These are phyloP conservation scores for Licmophora abbreviata DNA, from an alignment of 108 stramenopile genomes.

Conservation along the genomic window DNA sequence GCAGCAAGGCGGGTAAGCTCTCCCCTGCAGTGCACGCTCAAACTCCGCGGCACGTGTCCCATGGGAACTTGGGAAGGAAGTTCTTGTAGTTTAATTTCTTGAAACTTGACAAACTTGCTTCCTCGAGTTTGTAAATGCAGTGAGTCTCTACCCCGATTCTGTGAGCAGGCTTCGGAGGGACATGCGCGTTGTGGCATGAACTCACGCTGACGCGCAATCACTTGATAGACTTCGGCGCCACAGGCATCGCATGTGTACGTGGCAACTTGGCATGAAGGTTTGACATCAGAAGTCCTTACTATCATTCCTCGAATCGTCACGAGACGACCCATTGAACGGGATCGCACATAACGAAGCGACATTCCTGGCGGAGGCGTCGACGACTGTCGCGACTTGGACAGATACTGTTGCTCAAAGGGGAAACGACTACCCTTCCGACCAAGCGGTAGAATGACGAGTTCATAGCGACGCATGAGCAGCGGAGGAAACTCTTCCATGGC, in stretches of 20 bases:
- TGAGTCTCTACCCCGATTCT: constrained; percentile 32
- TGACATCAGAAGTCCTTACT: constrained; percentile 91
- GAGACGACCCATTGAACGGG: constrained; percentile 79
- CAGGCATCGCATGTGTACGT: constrained; percentile 98
- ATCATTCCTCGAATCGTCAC: constrained; percentile 91
- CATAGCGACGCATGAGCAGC: constrained; percentile 73
- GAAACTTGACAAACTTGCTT: constrained; percentile 93
- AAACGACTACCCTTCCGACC: constrained; percentile 44
- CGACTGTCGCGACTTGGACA: constrained; percentile 1
- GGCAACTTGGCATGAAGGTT: constrained; percentile 87
- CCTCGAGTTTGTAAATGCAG: constrained; percentile 90
- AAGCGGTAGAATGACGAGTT: constrained; percentile 65
- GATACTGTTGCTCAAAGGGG: constrained; percentile 55
- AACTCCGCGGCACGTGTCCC: constrained; percentile 92
- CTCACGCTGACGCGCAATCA: constrained; percentile 59
- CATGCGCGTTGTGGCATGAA: constrained; percentile 79
- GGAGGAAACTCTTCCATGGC: constrained; percentile 70
- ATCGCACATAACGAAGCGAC: constrained; percentile 77
- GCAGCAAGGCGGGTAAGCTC: constrained; percentile 79
- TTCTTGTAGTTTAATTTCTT: constrained; percentile 96
- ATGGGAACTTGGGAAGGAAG: constrained; percentile 95
- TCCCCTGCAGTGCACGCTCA: constrained; percentile 88
- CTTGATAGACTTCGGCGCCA: constrained; percentile 93
- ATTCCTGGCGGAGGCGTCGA: constrained; percentile 14
- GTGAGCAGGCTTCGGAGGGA: constrained; percentile 46